Conservation (phyloP, 2,329 filamentous ascomycete species). For the Cordyceps javanica region DNA sequence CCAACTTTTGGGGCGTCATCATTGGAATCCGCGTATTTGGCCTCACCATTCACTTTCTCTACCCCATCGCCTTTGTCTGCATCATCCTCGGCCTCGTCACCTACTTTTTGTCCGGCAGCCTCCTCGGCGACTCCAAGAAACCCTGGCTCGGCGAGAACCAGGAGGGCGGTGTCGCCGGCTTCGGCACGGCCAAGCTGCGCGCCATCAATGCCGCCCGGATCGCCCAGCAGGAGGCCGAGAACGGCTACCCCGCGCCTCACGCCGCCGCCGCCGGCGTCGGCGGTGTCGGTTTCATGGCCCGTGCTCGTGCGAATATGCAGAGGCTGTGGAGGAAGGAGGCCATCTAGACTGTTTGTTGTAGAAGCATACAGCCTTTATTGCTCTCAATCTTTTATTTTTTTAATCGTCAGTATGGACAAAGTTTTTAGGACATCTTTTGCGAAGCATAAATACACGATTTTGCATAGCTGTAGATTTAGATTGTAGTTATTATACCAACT, state of each 20-base stretch:
- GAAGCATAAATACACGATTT: neutral
- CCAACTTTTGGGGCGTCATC: slow-evolving; percentile 94
- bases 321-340: slow-evolving; percentile 3
- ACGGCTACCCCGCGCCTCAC: slow-evolving; percentile 9
- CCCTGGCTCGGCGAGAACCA: slow-evolving; percentile 90
- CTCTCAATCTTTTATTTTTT: neutral
- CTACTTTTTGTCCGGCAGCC: slow-evolving; percentile 80
- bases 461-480: neutral
- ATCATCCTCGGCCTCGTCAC: slow-evolving; percentile 81
- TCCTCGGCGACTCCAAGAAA: slow-evolving; percentile 84
- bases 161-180: slow-evolving; percentile 69
- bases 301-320: neutral
- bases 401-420: neutral
- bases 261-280: neutral
- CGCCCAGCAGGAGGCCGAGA: slow-evolving; percentile 28
- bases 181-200: slow-evolving; percentile 80
- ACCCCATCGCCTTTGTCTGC: slow-evolving; percentile 89
- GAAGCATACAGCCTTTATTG: neutral
- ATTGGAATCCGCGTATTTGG: slow-evolving; percentile 86
- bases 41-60: slow-evolving; percentile 76
- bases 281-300: neutral
- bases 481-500: neutral
- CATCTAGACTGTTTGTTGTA: neutral
- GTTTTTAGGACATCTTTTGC: neutral
- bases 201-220: slow-evolving; percentile 53